Base-by-base conservation (phyloP, 345 rosid species). In the Eutrema japonicum region DNA sequence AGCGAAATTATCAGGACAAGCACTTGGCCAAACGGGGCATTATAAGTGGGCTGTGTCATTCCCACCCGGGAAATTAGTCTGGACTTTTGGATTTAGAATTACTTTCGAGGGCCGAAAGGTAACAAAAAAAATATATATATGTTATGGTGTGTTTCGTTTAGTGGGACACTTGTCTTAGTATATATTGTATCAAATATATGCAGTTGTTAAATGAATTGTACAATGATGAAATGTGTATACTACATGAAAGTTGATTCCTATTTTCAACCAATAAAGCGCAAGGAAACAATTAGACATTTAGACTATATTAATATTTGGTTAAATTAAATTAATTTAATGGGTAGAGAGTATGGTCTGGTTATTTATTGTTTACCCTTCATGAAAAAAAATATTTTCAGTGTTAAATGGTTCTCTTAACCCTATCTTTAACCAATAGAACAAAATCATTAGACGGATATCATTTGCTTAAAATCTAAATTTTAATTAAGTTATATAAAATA, bases 361-460 rank as follows among this genome's bases (percentile, higher is more conserved):
- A 22, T 22, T 22, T 22, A 22, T 22, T 22, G 26, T 22, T 22
- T 1, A 22, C 26, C 26, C 26, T 22, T 22, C 26, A 22, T 22
- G 26, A 22, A 22, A 22, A 22, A 22, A 22, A 22, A 22, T 22
- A 10, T 38, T 38, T 38, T 29, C 35, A 52, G 8, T 52, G 29
- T 5, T 2, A 29, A 52, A 29, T 52, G 32, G 9, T 52, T 22
- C 26, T 22, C 2, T 22, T 22, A 22, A 22, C 26, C 26, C 2
- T 52, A 29, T 29, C n/a, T 29, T 11, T 35, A 51, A 26, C 55
- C 30, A 49, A 18, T 1, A 18, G 13, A 61, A 42, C 13, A 43
- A 61, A 61, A 55, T 42, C 51, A 42, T 42, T 30, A 18, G 22
- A 62, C 10, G 53, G 45, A 63, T 45, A 45, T 45, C 9, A 45